Base-by-base conservation (phyloP, 352 stramenopile species). In the Phytopythium sindhum region DNA sequence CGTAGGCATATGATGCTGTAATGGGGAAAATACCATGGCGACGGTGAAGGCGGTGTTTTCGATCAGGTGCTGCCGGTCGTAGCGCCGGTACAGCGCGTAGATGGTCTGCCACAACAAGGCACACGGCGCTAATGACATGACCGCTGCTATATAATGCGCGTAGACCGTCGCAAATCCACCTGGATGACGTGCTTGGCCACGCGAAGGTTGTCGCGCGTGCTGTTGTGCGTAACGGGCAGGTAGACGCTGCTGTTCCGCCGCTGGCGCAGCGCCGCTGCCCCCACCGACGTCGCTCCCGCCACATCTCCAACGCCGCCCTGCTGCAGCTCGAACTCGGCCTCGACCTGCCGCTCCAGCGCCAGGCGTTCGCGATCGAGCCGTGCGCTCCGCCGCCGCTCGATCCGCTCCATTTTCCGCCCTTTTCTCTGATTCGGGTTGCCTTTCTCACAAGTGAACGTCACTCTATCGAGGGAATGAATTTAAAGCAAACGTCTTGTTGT, bases 31-130 rank as follows among this genome's bases (percentile, higher is more conserved):
- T 26, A 75, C 77, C 71, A 88, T 78, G 35, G 84, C 82, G 44
- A 93, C 57, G 15, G 17, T 57, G 45, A 86, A 91, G 26, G 81
- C 63, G 14, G 63, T 58, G 39, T 91, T 89, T 53, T 93, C 84
- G 37, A 89, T 65, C 8, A 60, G 23, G n/a, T 86, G 80, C 7
- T 81, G 82, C 19, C 69, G 74, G 19, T 93, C 78, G 31, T 90
- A 91, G 52, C 75, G 69, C 63, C 77, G 68, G 63, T 91, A 80
- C 15, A 91, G 74, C 24, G 67, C 68, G 48, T 81, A 91, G 39
- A 91, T 81, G 7, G 82, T 84, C 78, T 89, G 53, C 5, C 17
- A 19, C 33, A 41, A 15, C 39, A 10, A 14, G 7, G 10, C 7
- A 1, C 1, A 39, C 7, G 33, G 10, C 7, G 5, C 50, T 8